Base-by-base conservation (phyloP, 768 basidiomycete genomes). In the Phanerochaete carnosa region DNA sequence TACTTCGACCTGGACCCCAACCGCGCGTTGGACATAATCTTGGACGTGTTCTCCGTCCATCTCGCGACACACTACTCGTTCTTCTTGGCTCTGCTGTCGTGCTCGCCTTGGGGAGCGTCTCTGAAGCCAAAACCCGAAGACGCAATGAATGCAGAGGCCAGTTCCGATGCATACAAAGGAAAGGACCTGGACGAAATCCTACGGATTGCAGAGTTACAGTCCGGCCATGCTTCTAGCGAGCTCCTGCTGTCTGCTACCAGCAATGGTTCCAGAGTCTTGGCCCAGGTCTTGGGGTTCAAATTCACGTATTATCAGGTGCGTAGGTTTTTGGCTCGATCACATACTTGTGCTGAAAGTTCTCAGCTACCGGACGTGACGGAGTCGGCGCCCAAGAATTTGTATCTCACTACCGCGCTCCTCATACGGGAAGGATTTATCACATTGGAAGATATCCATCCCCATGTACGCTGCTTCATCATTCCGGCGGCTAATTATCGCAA, bases 231-330 rank as follows among this genome's bases (percentile, higher is more conserved):
- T 33, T 58, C 58, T 23, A n/a, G 28, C 28, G 53, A 33, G 32
- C 35, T 57, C 19, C 58, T 53, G 12, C 35, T 58, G 47, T 64
- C 57, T 25, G 39, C 49, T 16, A 60, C 62, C 66, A 65, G 68
- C 3, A 68, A 69, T 28, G 77, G 83, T 54, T 78, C 87, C 26
- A 80, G 84, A 54, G 88, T 92, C 23, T 75, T 92, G 58, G 88
- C 93, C 15, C 95, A 99, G 75, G 91, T 98, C 7, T 77, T 99
- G 23, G 97, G 97, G n/a, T 98, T 98, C 82, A 99, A 99, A 74
- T 96, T 97, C 68, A 81, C 83, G 9, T 87, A 89, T 71, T 95
- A 96, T 73, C 89, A 95, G 76, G 95, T 94, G 82, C 47, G 43
- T 43, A 45, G 37, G 45, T 11, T 35, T 1, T 29, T 23, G 6